Percentiles rank a stretch among this genome's conserved stretches.
Evolutionary conservation across 148 eudicot genomes (phyloP).

Genomic region (Chenopodium album): DNA sequence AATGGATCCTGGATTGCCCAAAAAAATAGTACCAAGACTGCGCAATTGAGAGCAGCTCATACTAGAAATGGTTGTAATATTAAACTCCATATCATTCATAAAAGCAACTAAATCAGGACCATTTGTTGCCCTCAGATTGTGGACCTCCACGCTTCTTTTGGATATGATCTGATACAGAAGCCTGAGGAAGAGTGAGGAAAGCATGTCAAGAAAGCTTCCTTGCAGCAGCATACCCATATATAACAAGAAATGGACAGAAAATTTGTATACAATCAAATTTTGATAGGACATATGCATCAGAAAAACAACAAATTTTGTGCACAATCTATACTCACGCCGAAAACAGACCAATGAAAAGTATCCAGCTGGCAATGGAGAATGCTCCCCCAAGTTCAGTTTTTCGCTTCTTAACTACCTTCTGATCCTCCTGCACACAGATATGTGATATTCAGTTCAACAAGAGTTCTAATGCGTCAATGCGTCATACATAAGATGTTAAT

Average conservation of each 20-base stretch:
- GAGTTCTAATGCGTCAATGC: not conserved
- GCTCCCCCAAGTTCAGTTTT: conserved; percentile 98
- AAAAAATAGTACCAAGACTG: conserved; percentile 54
- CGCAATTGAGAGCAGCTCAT: conserved; percentile 83
- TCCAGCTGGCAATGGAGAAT: conserved; percentile 90
- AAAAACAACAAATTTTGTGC: not conserved
- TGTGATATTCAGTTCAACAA: not conserved
- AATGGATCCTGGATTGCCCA: conserved; percentile 69
- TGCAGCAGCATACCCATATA: not conserved
- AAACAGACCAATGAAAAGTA: conserved; percentile 84
- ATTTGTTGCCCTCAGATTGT: conserved; percentile 74
- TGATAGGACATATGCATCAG: conserved; percentile 11
- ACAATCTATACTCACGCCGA: conserved; percentile 68
- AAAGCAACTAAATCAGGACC: conserved; percentile 78
- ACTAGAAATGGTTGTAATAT: conserved; percentile 73
- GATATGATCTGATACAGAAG: conserved; percentile 79
- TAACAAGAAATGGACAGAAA: conserved; percentile 6
- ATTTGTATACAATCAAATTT: not conserved
- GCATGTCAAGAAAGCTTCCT: conserved; percentile 1
- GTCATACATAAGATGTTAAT: not conserved
- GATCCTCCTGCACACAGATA: conserved; percentile 60
- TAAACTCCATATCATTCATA: conserved; percentile 77
- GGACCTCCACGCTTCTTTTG: conserved; percentile 79
- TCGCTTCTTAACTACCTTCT: conserved; percentile 74
- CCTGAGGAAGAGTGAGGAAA: conserved; percentile 41